phyloP scores from a whole-genome alignment of 2,329 filamentous ascomycete genomes.

The Penicillium expansum region DNA sequence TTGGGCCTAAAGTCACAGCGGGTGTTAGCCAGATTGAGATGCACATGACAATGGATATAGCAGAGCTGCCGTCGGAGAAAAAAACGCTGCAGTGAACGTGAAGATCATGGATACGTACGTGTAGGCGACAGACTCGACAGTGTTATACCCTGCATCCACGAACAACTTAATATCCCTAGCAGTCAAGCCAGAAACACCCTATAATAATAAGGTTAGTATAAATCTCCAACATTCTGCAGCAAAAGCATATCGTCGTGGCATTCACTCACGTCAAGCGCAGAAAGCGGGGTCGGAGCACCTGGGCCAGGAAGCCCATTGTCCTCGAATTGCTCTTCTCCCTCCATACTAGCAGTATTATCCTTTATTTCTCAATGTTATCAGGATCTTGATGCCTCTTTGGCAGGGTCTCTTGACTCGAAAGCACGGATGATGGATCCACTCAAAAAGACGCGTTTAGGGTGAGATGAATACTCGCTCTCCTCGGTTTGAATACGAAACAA shows the following conservation, averaged over 20 bases:
- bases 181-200: constrained; percentile 88
- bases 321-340: constrained; percentile 70
- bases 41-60: background rate
- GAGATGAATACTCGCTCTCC: background rate
- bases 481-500: background rate
- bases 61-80: background rate
- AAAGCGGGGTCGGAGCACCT: constrained; percentile 87
- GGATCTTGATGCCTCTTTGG: background rate
- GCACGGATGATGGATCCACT: background rate
- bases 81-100: background rate
- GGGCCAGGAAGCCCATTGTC: constrained; percentile 74
- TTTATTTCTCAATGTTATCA: too few species aligned
- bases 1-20: constrained; percentile 50
- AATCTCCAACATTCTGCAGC: background rate
- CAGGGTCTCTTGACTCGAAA: background rate
- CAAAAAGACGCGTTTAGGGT: constrained; percentile 3
- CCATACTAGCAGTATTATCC: constrained; percentile 51
- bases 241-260: background rate
- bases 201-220: constrained; percentile 11
- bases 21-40: background rate
- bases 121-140: constrained; percentile 93
- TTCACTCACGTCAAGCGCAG: constrained; percentile 72
- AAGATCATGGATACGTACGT: constrained; percentile 55
- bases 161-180: constrained; percentile 93
- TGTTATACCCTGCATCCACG: constrained; percentile 88